A percentile compares a stretch with the other conserved stretches of the same genome.
phyloP scores from a whole-genome alignment of 129 eudicot genomes.

The Deinandra increscens region DNA sequence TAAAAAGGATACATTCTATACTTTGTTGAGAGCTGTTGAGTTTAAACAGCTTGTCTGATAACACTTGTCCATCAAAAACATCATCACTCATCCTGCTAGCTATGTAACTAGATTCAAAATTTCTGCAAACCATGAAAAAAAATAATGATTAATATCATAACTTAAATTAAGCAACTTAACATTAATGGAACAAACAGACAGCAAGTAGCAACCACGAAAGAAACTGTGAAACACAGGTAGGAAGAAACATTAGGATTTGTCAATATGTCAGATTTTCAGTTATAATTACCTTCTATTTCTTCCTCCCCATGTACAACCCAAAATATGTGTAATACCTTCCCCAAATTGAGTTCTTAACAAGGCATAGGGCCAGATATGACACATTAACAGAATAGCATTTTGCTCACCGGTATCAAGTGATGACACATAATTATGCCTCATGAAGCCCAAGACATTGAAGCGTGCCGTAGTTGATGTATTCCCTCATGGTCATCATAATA shows the following conservation, averaged over 20 bases:
- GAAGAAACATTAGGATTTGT: background rate
- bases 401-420: background rate
- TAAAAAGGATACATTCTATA: constrained; percentile 91
- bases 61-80: constrained; percentile 59
- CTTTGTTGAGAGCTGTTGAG: constrained; percentile 95
- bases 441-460: constrained; percentile 5
- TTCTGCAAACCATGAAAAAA: constrained; percentile 33
- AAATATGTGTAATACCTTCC: background rate
- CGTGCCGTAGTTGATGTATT: constrained; percentile 2
- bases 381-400: constrained; percentile 1
- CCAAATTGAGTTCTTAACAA: background rate
- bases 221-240: background rate
- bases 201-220: background rate
- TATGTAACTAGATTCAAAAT: constrained; percentile 32
- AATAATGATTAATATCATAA: background rate
- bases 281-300: constrained; percentile 1
- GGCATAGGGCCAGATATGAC: background rate
- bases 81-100: constrained; percentile 72
- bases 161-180: background rate
- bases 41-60: constrained; percentile 77
- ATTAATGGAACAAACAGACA: background rate
- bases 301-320: constrained; percentile 1
- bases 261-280: constrained; percentile 22
- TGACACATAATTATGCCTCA: constrained; percentile 5
- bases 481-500: constrained; percentile 7